A percentile compares a stretch with the other conserved stretches of the same genome.
These are phyloP conservation scores for Solanum neorickii DNA, from an alignment of 257 asterid genomes.

Conservation along the genomic window DNA sequence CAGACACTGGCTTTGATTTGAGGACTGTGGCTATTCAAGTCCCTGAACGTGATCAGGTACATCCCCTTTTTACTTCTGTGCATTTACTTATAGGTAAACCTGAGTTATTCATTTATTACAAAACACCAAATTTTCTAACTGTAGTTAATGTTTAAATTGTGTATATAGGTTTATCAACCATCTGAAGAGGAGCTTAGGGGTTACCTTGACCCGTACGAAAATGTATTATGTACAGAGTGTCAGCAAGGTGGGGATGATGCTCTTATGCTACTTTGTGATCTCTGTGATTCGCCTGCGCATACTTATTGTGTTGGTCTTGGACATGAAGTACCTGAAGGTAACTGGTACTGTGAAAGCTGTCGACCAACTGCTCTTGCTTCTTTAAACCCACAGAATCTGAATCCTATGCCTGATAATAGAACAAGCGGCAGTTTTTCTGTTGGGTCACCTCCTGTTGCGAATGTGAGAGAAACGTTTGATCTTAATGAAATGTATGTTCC, in stretches of 20 bases:
- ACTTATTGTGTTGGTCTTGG: constrained; percentile 87
- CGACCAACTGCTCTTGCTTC: constrained; percentile 62
- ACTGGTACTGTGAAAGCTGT: constrained; percentile 95
- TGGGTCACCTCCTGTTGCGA: constrained; percentile 37
- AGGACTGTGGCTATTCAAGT: constrained; percentile 46
- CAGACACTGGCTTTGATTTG: constrained; percentile 34
- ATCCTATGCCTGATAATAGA: constrained; percentile 35
- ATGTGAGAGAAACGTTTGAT: constrained; percentile 51
- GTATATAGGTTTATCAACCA: constrained; percentile 78
- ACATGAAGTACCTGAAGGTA: constrained; percentile 85
- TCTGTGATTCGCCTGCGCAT: constrained; percentile 84
- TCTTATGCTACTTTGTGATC: constrained; percentile 82
- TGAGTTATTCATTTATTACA: not conserved
- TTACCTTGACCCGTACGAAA: constrained; percentile 70
- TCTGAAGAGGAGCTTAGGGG: constrained; percentile 90
- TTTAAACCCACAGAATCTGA: constrained; percentile 25
- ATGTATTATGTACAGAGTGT: constrained; percentile 67
- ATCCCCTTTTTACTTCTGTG: not conserved
- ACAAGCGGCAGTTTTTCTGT: constrained; percentile 18
- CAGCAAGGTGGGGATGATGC: constrained; percentile 79
- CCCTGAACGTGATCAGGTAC: constrained; percentile 92
- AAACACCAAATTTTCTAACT: not conserved
- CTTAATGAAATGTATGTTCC: constrained; percentile 74
- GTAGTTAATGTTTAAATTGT: not conserved
- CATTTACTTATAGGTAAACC: not conserved